phyloP scores from a whole-genome alignment of 768 basidiomycete species.

The Pholiota conissans region DNA sequence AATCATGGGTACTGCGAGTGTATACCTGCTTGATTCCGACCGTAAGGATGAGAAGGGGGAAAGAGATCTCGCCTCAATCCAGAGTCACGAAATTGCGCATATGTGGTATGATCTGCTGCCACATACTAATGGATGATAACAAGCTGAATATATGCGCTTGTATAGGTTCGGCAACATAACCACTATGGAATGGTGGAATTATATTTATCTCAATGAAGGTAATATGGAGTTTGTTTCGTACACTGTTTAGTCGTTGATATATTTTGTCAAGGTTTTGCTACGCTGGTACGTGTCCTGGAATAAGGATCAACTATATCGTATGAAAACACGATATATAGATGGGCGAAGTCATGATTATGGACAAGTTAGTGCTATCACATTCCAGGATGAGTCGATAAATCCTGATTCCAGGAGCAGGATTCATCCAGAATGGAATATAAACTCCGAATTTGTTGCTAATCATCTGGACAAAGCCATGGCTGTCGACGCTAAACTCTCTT shows the following conservation, averaged over 20 bases:
- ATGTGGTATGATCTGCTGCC: slow-evolving; percentile 51
- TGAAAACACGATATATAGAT: neutral
- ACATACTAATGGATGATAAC: neutral
- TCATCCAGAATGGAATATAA: slow-evolving; percentile 85
- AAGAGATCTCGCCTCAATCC: slow-evolving; percentile 67
- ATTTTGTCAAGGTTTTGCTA: neutral
- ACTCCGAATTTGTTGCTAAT: slow-evolving; percentile 74
- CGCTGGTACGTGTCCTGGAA: neutral
- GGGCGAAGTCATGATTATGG: neutral
- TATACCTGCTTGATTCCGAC: slow-evolving; percentile 62
- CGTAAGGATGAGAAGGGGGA: slow-evolving; percentile 45
- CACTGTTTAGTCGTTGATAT: neutral
- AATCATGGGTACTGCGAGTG: slow-evolving; percentile 80
- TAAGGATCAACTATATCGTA: neutral
- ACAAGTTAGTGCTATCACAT: slow-evolving; percentile 31
- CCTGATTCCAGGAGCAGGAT: slow-evolving; percentile 26
- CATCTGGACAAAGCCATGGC: slow-evolving; percentile 73
- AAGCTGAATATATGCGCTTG: neutral
- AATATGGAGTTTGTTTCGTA: neutral
- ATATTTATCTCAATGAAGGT: slow-evolving; percentile 76
- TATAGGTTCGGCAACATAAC: slow-evolving; percentile 84
- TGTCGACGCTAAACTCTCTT: slow-evolving; percentile 83
- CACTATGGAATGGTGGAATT: slow-evolving; percentile 89
- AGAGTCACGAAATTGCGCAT: slow-evolving; percentile 82
- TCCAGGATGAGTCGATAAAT: no score